Evolutionary conservation across 768 basidiomycete species (phyloP), one percentile per base, ranked within the genome.

Genomic region (Vararia minispora): DNA sequence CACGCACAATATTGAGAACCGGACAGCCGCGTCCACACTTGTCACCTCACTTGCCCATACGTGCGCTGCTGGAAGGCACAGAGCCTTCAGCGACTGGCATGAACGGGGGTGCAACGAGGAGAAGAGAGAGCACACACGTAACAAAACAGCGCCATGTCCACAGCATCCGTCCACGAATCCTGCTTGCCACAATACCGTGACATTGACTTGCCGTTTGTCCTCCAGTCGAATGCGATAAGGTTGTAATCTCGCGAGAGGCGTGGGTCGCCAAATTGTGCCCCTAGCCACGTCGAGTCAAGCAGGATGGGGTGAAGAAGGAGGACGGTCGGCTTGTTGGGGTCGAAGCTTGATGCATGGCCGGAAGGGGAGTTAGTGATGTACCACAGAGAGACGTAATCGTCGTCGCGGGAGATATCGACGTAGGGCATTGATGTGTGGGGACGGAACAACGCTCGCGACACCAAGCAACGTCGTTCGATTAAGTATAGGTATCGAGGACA

Each of bases 141-240:
- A 28, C 41, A 45, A 16, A 48, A 49, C 16, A 52, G 43, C 13
- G 54, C 54, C 14, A 55, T 26, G 35, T 57, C 53, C 12, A 54
- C 54, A 10, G 54, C 55, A 37, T 55, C 48, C 28, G 53, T 49
- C 47, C 55, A 56, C 2, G 50, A 28, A 31, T 56, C 54, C 24
- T 52, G 52, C 26, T 33, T 43, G n/a, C 45, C 52, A 34, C 41
- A 44, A 6, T 35, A 46, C 3, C 46, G 38, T n/a, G 43, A 41
- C 35, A 45, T 37, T 6, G 42, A 41, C 33, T 40, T 47, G 10
- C 54, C 54, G 10, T 44, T 38, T 11, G 51, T 45, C n/a, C 55
- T 49, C 35, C 42, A 39, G 42, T 55, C 54, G 37, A 55, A 55
- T 7, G 54, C 54, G 18, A 55, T 54, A 29, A 55, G 33, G 37